These are phyloP conservation scores for Penicillium sp. DNA, from an alignment of 2,329 filamentous ascomycete genomes.

Conservation along the genomic window DNA sequence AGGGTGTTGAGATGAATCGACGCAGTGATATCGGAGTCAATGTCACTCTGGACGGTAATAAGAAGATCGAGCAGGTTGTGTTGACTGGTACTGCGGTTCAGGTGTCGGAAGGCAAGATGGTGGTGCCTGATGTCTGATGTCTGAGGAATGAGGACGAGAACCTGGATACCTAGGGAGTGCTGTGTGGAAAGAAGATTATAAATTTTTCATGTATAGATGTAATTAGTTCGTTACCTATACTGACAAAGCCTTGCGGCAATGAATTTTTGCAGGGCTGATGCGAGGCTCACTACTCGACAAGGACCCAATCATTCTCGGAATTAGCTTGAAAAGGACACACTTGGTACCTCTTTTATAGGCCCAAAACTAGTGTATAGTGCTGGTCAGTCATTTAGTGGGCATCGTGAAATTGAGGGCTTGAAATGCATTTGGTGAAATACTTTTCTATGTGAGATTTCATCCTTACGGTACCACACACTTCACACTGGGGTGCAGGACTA, in stretches of 20 bases:
- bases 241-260: background rate
- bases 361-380: no score
- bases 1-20: constrained; percentile 69
- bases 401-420: no score
- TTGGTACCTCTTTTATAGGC: no score
- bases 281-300: no score
- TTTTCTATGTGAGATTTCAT: no score
- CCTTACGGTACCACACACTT: no score
- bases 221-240: background rate
- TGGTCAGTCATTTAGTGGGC: no score
- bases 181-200: background rate
- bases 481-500: no score
- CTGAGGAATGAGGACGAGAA: constrained; percentile 1
- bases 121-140: constrained; percentile 21
- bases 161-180: no score
- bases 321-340: no score
- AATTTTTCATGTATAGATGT: background rate
- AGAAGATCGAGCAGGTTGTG: constrained; percentile 33
- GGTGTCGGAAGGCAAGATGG: constrained; percentile 36
- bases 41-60: constrained; percentile 23
- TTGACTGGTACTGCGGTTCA: constrained; percentile 37
- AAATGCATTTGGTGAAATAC: no score
- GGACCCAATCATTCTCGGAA: no score
- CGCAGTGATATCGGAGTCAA: constrained; percentile 41
- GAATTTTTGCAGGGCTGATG: background rate